Evolutionary conservation across 2,329 filamentous ascomycete genomes (phyloP), one percentile per base, ranked within the genome.

Genomic region (Intubia oerlemansii): DNA sequence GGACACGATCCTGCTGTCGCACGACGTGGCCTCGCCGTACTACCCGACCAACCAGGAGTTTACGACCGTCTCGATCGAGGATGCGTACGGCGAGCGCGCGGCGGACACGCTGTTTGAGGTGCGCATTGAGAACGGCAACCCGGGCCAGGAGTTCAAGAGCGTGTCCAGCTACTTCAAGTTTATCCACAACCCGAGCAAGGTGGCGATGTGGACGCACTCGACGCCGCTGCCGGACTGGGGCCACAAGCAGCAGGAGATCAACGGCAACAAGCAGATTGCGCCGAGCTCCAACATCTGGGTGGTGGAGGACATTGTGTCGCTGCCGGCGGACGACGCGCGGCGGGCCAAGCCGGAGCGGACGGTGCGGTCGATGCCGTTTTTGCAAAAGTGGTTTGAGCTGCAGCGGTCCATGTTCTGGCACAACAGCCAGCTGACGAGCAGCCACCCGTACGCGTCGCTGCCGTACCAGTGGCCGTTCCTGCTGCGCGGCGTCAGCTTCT

Each of bases 381-480:
- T 93, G 39, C 69, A 66, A 44, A 98, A 98, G 58, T 98, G 85
- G 63, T 69, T 93, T 38, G 88, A 98, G 58, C 65, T 98, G 33
- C 88, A 98, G 54, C 71, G 85, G 28, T 81, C 84, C 42, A 98
- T 98, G 84, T 98, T 98, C 65, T 85, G 78, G 65, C 88, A 98
- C 62, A 98, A 98, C 65, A 95, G 84, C 52, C 85, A 90, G 43
- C 59, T 98, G 46, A 98, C 88, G 25, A 90, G 82, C 56, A 91
- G 80, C 47, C 88, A 98, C 50, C 88, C 88, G 2, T 98, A 98
- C 50, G 69, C 88, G 24, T 92, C 81, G 42, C 75, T 84, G 48
- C 88, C 88, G 6, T 88, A 90, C 56, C 80, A 91, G 46, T 98
- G 88, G 88, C 88, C 88, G 2, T 95, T 98, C 66, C 63, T 98